A percentile compares a stretch with the other conserved stretches of the same genome.
These are phyloP conservation scores for Colletotrichum destructivum DNA, from an alignment of 2,329 filamentous ascomycete species.

Conservation along the genomic window DNA sequence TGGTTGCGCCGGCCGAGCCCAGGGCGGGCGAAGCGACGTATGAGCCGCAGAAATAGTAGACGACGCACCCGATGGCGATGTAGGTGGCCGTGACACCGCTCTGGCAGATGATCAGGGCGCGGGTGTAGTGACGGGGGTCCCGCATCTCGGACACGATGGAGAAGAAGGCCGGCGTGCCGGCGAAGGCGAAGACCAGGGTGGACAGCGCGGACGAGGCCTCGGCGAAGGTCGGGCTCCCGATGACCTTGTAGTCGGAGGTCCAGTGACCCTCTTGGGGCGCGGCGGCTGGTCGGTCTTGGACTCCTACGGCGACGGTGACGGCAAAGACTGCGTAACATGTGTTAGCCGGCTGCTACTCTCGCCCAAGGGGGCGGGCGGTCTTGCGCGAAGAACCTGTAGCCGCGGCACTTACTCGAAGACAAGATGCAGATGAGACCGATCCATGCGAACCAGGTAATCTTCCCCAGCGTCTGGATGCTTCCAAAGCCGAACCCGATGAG, in stretches of 20 bases:
- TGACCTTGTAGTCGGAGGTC: conserved; percentile 57
- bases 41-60: conserved; percentile 63
- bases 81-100: conserved; percentile 52
- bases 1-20: conserved; percentile 57
- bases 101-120: conserved; percentile 49
- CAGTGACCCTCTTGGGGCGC: conserved; percentile 45
- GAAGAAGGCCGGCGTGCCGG: conserved; percentile 55
- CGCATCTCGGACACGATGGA: conserved; percentile 54
- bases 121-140: conserved; percentile 50
- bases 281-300: conserved; percentile 49
- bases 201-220: conserved; percentile 58
- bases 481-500: conserved; percentile 50
- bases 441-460: conserved; percentile 54
- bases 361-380: not conserved
- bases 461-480: conserved; percentile 51
- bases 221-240: conserved; percentile 72
- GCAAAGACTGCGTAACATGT: conserved; percentile 42
- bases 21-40: conserved; percentile 63
- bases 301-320: conserved; percentile 50
- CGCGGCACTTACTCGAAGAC: conserved; percentile 45
- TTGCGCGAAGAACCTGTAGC: not conserved
- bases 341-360: not conserved
- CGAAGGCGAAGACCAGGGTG: conserved; percentile 55
- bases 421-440: conserved; percentile 50
- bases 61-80: conserved; percentile 53